These are phyloP conservation scores for Leccinum variicolor DNA, from an alignment of 768 basidiomycete species.

Conservation along the genomic window DNA sequence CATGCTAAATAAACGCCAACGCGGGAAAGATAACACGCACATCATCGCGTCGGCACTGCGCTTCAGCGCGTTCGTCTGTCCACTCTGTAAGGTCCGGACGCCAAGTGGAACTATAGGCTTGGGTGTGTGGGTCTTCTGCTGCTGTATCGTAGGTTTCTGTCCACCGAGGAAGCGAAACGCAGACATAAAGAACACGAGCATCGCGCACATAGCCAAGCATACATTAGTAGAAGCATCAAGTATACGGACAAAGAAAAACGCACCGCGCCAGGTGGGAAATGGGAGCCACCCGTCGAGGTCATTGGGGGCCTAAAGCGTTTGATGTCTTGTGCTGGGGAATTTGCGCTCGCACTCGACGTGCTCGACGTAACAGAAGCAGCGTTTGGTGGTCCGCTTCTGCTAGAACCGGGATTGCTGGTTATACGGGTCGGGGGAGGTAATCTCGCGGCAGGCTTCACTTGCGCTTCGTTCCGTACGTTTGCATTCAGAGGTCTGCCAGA, in stretches of 20 bases:
- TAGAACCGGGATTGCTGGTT: background rate
- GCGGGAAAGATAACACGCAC: slow-evolving; percentile 11
- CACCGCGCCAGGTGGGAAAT: slow-evolving; percentile 47
- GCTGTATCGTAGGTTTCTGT: slow-evolving; percentile 1
- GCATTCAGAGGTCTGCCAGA: background rate
- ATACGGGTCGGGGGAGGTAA: background rate
- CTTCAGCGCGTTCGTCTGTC: slow-evolving; percentile 24
- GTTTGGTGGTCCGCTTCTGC: background rate
- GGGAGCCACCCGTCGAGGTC: slow-evolving; percentile 46
- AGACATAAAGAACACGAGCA: background rate
- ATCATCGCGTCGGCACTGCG: slow-evolving; percentile 34
- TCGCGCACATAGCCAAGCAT: slow-evolving; percentile 4
- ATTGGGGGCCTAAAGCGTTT: background rate
- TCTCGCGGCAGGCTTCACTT: background rate
- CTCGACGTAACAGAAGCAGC: background rate
- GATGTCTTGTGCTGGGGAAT: background rate
- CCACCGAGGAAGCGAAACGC: background rate
- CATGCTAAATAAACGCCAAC: background rate
- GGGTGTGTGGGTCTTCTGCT: background rate
- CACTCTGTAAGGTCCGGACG: slow-evolving; percentile 10
- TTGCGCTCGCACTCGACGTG: background rate
- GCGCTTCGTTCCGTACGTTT: background rate
- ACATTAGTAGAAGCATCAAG: background rate
- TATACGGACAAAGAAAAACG: slow-evolving; percentile 7
- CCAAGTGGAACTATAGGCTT: slow-evolving; percentile 4